Evolutionary conservation across 2,329 filamentous ascomycete genomes (phyloP).

Genomic region (Fusarium sublunatum): DNA sequence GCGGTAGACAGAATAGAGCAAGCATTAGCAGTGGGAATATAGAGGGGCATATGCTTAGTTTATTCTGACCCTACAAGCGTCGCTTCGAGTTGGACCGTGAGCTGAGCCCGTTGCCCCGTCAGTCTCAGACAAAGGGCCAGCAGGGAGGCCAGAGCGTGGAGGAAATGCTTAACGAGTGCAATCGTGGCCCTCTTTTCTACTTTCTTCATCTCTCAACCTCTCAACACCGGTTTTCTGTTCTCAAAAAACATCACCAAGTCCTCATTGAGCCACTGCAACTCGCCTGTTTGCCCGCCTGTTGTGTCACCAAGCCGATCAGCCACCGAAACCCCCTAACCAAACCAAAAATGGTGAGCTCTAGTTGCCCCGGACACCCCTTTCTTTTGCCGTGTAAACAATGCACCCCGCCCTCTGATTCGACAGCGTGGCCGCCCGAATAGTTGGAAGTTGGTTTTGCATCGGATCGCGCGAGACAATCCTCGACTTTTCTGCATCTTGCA

Average conservation of each 20-base stretch:
- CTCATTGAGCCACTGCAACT: slow-evolving; percentile 9
- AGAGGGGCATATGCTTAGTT: neutral
- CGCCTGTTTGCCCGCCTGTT: slow-evolving; percentile 16
- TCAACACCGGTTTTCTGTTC: slow-evolving; percentile 35
- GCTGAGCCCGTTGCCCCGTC: slow-evolving; percentile 47
- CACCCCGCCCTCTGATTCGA: slow-evolving; percentile 53
- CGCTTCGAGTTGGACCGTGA: slow-evolving; percentile 29
- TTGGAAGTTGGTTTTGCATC: slow-evolving; percentile 44
- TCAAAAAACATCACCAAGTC: slow-evolving; percentile 22
- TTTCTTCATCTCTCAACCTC: slow-evolving; percentile 42
- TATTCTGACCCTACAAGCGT: slow-evolving; percentile 15
- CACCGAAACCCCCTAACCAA: slow-evolving; percentile 28
- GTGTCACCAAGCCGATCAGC: slow-evolving; percentile 33
- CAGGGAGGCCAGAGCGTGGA: slow-evolving; percentile 43
- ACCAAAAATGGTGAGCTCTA: slow-evolving; percentile 52
- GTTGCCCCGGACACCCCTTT: slow-evolving; percentile 50
- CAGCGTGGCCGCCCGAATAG: slow-evolving; percentile 35
- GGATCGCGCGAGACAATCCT: slow-evolving; percentile 30
- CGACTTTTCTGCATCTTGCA: slow-evolving; percentile 21
- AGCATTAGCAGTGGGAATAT: too few relatives aligned
- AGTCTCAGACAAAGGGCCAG: slow-evolving; percentile 45
- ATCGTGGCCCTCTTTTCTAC: slow-evolving; percentile 39
- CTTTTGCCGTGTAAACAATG: slow-evolving; percentile 50
- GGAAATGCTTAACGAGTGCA: slow-evolving; percentile 40
- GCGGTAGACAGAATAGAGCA: slow-evolving; percentile 9